These are phyloP conservation scores for Artemisia annua DNA, from an alignment of 129 eudicot species.

Conservation along the genomic window DNA sequence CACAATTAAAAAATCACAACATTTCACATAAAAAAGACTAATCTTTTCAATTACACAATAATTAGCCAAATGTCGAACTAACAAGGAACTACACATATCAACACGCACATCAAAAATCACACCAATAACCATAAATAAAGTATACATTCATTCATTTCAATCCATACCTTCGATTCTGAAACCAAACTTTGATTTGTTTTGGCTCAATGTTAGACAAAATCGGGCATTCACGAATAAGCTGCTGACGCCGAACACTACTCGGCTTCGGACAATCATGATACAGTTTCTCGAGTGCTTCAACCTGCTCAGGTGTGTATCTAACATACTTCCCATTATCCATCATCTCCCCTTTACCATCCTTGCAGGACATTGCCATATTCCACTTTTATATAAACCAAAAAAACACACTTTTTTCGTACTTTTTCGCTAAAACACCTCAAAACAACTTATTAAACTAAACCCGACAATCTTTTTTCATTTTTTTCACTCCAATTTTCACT, in stretches of 20 bases:
- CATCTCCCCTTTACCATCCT: constrained; percentile 39
- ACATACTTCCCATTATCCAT: constrained; percentile 42
- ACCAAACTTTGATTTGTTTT: constrained; percentile 48
- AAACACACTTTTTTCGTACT: constrained; percentile 1
- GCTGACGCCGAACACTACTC: constrained; percentile 35
- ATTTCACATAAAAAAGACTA: no score
- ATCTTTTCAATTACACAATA: no score
- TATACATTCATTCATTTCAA: neutral
- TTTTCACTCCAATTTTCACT: neutral
- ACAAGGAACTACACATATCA: constrained; percentile 7
- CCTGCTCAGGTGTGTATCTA: constrained; percentile 44
- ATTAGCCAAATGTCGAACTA: neutral
- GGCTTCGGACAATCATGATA: constrained; percentile 43
- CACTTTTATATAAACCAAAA: constrained; percentile 7
- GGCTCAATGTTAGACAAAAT: constrained; percentile 40
- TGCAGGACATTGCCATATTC: constrained; percentile 34
- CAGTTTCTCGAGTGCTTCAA: constrained; percentile 44
- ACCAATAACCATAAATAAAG: neutral
- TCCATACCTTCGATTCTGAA: constrained; percentile 43
- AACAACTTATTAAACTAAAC: constrained; percentile 14
- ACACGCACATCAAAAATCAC: neutral
- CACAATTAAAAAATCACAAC: no score
- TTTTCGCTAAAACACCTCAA: neutral
- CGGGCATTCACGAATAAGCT: constrained; percentile 41
- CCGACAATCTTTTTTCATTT: neutral